Evolutionary conservation across 106 monocot species (phyloP).

Genomic region (Xerophyta viscosa): DNA sequence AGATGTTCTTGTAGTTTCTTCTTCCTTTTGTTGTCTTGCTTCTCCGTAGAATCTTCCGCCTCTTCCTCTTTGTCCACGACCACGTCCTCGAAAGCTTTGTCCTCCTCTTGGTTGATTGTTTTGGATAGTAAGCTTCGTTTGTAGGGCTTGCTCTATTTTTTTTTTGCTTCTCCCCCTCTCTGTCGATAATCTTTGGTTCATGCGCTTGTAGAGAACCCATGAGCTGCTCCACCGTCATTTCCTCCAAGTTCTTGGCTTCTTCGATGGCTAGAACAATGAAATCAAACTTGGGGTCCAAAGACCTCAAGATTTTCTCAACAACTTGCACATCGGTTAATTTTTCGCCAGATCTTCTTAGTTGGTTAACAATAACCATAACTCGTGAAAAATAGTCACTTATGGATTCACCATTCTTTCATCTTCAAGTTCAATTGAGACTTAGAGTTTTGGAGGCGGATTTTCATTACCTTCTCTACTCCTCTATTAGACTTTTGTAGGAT

Average conservation of each 20-base stretch:
- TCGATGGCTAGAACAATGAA: constrained; percentile 20
- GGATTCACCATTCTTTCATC: too few species aligned
- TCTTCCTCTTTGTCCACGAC: constrained; percentile 4
- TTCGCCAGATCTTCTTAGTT: constrained; percentile 11
- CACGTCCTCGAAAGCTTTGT: too few species aligned
- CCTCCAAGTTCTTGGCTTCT: constrained; percentile 17
- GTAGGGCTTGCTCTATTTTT: not conserved
- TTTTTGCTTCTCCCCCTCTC: constrained; percentile 4
- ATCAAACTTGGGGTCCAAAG: constrained; percentile 11
- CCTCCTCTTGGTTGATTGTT: too few species aligned
- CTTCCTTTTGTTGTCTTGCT: not conserved
- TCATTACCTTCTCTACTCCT: too few species aligned
- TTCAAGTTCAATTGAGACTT: too few species aligned
- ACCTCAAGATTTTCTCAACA: constrained; percentile 16
- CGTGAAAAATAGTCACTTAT: constrained; percentile 9
- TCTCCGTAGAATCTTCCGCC: not conserved
- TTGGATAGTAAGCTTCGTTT: too few species aligned
- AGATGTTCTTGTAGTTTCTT: constrained; percentile 8
- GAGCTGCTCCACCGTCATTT: constrained; percentile 16
- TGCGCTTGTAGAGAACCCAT: constrained; percentile 17
- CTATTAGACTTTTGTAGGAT: too few species aligned
- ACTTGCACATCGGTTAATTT: constrained; percentile 11
- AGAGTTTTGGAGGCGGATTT: too few species aligned
- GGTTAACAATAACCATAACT: constrained; percentile 8
- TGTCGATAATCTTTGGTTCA: constrained; percentile 12